phyloP scores from a whole-genome alignment of 805 yeast genomes.

The Pichia insulana region DNA sequence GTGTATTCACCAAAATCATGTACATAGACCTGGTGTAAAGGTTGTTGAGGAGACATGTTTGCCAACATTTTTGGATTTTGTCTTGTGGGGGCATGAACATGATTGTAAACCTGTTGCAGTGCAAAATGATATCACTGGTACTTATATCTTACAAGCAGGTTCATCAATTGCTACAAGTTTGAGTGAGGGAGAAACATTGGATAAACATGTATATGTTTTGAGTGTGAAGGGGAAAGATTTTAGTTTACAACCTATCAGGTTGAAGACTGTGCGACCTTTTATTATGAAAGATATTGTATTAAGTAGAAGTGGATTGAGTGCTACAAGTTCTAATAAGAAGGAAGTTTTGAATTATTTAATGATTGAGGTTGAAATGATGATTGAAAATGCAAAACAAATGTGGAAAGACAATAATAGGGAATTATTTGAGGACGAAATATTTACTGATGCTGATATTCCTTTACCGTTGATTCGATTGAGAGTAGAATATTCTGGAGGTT shows the following conservation, averaged over 20 bases:
- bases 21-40: conserved; percentile 69
- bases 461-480: conserved; percentile 74
- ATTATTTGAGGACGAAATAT: conserved; percentile 20
- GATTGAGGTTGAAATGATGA: conserved; percentile 57
- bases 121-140: conserved; percentile 50
- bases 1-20: conserved; percentile 88
- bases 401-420: conserved; percentile 32
- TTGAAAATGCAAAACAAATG: conserved; percentile 45
- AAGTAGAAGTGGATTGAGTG: conserved; percentile 43
- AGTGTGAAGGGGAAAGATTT: conserved; percentile 52
- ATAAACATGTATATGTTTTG: conserved; percentile 67
- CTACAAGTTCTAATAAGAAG: conserved; percentile 51
- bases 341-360: conserved; percentile 54
- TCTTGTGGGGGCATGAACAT: conserved; percentile 98
- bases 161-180: conserved; percentile 89
- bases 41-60: conserved; percentile 78
- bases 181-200: conserved; percentile 72
- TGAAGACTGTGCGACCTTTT: conserved; percentile 77
- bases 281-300: conserved; percentile 59
- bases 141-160: conserved; percentile 84
- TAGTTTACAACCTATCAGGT: conserved; percentile 47
- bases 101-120: conserved; percentile 75
- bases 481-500: conserved; percentile 87
- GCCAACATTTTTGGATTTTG: conserved; percentile 73
- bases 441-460: conserved; percentile 39